These are phyloP conservation scores for Colletotrichum filicis DNA, from an alignment of 2,329 filamentous ascomycete genomes.

Conservation along the genomic window DNA sequence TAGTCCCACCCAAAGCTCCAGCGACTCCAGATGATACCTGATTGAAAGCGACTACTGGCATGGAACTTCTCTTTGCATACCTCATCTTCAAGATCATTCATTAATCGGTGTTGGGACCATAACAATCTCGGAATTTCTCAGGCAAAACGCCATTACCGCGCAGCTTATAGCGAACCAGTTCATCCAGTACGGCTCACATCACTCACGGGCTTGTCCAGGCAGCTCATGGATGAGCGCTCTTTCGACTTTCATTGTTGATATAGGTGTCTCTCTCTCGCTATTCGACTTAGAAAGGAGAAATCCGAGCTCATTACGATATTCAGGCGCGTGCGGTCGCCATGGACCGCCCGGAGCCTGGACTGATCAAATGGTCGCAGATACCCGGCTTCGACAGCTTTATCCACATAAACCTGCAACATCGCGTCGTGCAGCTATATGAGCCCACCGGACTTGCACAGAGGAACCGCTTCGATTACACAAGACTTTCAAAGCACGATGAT, in stretches of 20 bases:
- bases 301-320: constrained; percentile 10
- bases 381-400: constrained; percentile 69
- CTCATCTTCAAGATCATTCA: not conserved
- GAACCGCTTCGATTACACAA: constrained; percentile 67
- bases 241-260: not conserved
- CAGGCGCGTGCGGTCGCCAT: constrained; percentile 46
- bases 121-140: not conserved
- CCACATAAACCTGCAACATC: constrained; percentile 72
- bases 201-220: not conserved
- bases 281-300: not conserved
- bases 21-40: constrained; percentile 4
- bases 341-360: constrained; percentile 70
- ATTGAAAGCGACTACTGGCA: not conserved
- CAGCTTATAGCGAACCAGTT: not conserved
- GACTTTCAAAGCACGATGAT: constrained; percentile 69
- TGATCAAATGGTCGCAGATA: constrained; percentile 75
- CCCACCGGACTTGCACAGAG: constrained; percentile 68
- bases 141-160: not conserved
- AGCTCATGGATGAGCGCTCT: not conserved
- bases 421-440: constrained; percentile 71
- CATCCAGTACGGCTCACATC: not conserved
- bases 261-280: not conserved
- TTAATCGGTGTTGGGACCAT: not conserved
- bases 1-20: constrained; percentile 20
- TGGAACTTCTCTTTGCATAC: not conserved